Base-by-base conservation (phyloP, 768 basidiomycete genomes). In the Boletus reticulatus region DNA sequence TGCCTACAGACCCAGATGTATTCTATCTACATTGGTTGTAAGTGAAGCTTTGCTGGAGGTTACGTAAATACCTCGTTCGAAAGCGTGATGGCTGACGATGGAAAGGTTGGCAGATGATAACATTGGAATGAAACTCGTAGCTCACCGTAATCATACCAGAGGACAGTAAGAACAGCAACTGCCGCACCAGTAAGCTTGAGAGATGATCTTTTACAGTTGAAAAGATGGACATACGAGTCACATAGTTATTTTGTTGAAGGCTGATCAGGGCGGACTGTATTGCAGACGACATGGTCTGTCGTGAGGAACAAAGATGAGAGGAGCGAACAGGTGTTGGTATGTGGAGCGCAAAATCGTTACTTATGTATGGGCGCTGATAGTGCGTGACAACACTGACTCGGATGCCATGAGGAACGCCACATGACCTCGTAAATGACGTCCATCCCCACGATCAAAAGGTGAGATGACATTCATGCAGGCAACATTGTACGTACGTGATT, bases 1-100 rank as follows among this genome's bases (percentile, higher is more conserved):
- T 9, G 14, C 12, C 12, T 6, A 1, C 54, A 13, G 4, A 56
- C 57, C 57, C 54, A 58, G 1, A 58, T 44, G 29, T 54, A 54
- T 37, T 58, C 44, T 38, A 56, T 48, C 57, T 53, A 12, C 13
- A 32, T 2, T 19, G 20, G 8, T 17, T 17, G 12, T 19, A 31
- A 47, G 29, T 8, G 9, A 29, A 29, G 27, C 27, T 29, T 29
- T 29, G 27, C 27, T 2, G 27, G 9, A 29, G 27, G 27, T 2
- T 1, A 53, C 10, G 3, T 42, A 20, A 17, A 24, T 48, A 48
- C 48, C 47, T 48, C 47, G 6, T 22, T 17, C 20, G 47, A 22
- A 14, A 53, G n/a, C 13, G 52, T 22, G n/a, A 53, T 24, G 9
- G 36, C 47, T 48, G 10, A 22, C 9, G 17, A 24, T 16, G 9